Base-by-base conservation (phyloP, 2,329 filamentous ascomycete species). In the Calonectria pseudoreteaudii region DNA sequence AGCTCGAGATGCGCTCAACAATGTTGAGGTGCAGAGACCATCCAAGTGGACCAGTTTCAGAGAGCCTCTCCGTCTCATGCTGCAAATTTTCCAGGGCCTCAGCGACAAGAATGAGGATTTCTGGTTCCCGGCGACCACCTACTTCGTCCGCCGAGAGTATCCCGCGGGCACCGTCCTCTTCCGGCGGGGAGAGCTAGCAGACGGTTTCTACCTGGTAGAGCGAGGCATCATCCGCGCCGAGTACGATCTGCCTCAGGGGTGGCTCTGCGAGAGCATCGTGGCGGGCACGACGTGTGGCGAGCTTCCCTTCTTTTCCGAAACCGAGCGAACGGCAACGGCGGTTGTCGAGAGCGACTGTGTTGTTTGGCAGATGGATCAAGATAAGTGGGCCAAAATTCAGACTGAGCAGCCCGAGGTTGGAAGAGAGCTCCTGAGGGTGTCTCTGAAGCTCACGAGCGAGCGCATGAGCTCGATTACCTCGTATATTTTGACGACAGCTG, bases 211-310 rank as follows among this genome's bases (percentile, higher is more conserved):
- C 82, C 90, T 99, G 6, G 86, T 99, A 0, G 96, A 99, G 84
- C 91, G 92, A 8, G 97, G 97, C 44, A 95, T 98, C 78, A 88
- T 99, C 38, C 92, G 96, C 20, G 95, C 94, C 4, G 96, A 98
- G 80, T 98, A 99, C 82, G 91, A 96, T 75, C 89, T 98, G 38
- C 95, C 97, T 1, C 97, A 98, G 82, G 97, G 97, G 0, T 91
- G 90, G 79, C 94, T 97, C 78, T 95, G 94, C 74, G 97, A 99
- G 84, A 94, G 95, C 80, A 98, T 98, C 69, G 93, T 98, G 1
- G 94, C 96, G 0, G 97, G 97, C 20, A 97, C 97, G 1, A 98
- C 97, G 0, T 98, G 96, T 79, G 97, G 97, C 44, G 97, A 99
- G 86, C 85, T 99, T 68, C 97, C 97, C 0, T 99, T 99, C 86